Evolutionary conservation across 2,329 filamentous ascomycete species (phyloP).

Genomic region (Monosporascus sp.): DNA sequence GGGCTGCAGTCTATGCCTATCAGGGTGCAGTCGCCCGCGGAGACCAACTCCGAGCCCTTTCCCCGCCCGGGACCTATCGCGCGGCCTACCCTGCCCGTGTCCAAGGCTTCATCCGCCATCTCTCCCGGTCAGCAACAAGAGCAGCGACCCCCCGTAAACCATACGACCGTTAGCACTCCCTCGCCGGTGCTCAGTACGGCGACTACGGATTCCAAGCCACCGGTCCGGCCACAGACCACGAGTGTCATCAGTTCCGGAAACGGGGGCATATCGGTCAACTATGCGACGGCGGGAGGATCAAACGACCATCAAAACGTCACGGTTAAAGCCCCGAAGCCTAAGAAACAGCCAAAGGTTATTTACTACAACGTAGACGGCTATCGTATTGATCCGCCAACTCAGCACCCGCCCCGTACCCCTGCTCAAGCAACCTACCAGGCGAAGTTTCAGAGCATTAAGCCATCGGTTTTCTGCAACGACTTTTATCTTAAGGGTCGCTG

Average conservation of each 20-base stretch:
- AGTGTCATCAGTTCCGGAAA: conserved; percentile 29
- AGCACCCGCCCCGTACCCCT: conserved; percentile 24
- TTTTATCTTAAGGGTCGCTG: conserved; percentile 28
- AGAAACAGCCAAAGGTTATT: conserved; percentile 26
- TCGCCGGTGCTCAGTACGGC: conserved; percentile 9
- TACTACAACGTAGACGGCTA: conserved; percentile 25
- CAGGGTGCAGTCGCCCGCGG: conserved; percentile 16
- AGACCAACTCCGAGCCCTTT: conserved; percentile 1
- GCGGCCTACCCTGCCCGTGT: conserved; percentile 15
- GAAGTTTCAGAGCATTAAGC: conserved; percentile 26
- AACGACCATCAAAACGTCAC: conserved; percentile 28
- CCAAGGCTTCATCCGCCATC: conserved; percentile 9
- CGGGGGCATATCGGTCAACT: conserved; percentile 30
- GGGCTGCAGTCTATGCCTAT: conserved; percentile 7
- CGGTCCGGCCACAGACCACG: conserved; percentile 7
- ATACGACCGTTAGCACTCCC: conserved; percentile 6
- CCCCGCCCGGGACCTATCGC: conserved; percentile 17
- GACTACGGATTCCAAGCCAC: conserved; percentile 6
- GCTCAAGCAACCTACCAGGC: conserved; percentile 27
- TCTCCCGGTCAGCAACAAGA: conserved; percentile 12
- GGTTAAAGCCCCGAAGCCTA: conserved; percentile 26
- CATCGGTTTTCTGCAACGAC: conserved; percentile 30
- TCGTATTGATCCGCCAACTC: conserved; percentile 26
- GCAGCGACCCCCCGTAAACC: conserved; percentile 7
- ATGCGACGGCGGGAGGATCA: conserved; percentile 27